phyloP scores from a whole-genome alignment of 2,329 filamentous ascomycete species.

The Aspergillus tamarii region DNA sequence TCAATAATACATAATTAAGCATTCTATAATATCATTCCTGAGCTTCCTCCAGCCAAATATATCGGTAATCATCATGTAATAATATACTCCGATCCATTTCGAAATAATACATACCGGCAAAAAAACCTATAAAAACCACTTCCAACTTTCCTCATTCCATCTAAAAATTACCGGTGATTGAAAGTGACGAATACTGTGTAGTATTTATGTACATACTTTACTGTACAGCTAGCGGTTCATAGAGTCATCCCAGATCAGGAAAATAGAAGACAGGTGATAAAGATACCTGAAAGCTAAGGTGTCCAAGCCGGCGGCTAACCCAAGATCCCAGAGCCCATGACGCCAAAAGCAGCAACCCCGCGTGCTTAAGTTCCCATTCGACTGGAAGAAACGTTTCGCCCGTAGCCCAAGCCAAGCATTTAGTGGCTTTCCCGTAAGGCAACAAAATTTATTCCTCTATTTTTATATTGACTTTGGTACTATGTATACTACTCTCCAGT shows the following conservation, averaged over 20 bases:
- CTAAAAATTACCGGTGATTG: neutral
- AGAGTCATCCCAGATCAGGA: neutral
- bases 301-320: neutral
- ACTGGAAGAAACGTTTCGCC: neutral
- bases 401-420: slow-evolving; percentile 1
- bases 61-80: neutral
- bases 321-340: neutral
- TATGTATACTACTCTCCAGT: neutral
- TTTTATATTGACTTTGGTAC: slow-evolving; percentile 2
- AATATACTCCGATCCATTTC: neutral
- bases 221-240: too few species aligned
- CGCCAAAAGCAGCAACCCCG: slow-evolving; percentile 9
- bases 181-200: neutral
- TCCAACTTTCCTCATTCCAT: too few species aligned
- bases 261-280: neutral
- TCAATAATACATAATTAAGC: neutral
- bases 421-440: slow-evolving; percentile 11
- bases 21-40: neutral
- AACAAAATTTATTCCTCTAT: slow-evolving; percentile 12
- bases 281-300: slow-evolving; percentile 3
- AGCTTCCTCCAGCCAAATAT: neutral
- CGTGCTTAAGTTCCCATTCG: neutral
- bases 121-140: too few species aligned
- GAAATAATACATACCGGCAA: too few species aligned
- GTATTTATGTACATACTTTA: too few species aligned